A percentile compares a stretch with the other conserved stretches of the same genome.
Evolutionary conservation across 495 filamentous ascomycete species (phyloP).

Genomic region (Aspergillus mulundensis): DNA sequence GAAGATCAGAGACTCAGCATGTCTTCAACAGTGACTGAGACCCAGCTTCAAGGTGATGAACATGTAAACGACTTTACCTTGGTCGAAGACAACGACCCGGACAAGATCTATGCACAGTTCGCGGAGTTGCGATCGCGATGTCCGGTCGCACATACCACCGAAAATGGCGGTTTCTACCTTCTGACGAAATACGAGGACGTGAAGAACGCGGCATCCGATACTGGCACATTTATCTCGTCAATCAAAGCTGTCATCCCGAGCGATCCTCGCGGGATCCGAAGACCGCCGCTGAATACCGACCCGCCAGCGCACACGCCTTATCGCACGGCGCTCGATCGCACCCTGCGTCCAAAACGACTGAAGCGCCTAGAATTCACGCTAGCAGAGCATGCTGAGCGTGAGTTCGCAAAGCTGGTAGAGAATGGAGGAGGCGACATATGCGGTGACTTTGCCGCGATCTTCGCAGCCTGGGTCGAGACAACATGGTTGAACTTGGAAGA

Average conservation of each 20-base stretch:
- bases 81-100: not conserved
- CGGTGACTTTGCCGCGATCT: not conserved
- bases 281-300: constrained; percentile 1
- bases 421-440: not conserved
- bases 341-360: not conserved
- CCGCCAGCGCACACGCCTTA: constrained; percentile 1
- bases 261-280: constrained; percentile 2
- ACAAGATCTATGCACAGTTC: not conserved
- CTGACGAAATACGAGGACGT: constrained; percentile 1
- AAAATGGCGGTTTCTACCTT: not conserved
- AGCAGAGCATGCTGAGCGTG: not conserved
- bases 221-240: not conserved
- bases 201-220: not conserved
- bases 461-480: constrained; percentile 1
- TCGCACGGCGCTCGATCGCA: not conserved
- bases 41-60: no score
- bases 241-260: constrained; percentile 1
- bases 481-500: constrained; percentile 2
- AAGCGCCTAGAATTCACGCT: not conserved
- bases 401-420: not conserved
- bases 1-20: no score
- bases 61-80: not conserved
- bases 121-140: not conserved
- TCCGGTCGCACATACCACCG: not conserved
- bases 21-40: no score